These are phyloP conservation scores for Scedosporium dehoogii DNA, from an alignment of 2,329 filamentous ascomycete species.

Conservation along the genomic window DNA sequence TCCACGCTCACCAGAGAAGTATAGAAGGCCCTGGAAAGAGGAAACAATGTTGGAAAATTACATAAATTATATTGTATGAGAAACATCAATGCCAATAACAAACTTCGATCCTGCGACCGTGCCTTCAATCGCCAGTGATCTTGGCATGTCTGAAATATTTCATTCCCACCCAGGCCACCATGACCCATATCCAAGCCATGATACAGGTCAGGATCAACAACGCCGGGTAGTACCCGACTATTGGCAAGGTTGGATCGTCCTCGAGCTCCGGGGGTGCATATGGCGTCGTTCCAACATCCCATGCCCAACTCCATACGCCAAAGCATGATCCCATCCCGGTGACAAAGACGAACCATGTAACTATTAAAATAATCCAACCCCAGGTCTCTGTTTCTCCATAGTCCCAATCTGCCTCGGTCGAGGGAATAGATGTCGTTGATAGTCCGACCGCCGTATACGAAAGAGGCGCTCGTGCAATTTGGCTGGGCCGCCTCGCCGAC, in stretches of 20 bases:
- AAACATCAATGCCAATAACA: neutral
- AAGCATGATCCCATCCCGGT: slow-evolving; percentile 94
- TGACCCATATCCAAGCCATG: slow-evolving; percentile 98
- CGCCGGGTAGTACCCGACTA: slow-evolving; percentile 94
- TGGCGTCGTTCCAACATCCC: slow-evolving; percentile 94
- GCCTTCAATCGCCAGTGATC: slow-evolving; percentile 53
- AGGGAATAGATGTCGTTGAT: slow-evolving; percentile 35
- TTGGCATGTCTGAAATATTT: slow-evolving; percentile 98
- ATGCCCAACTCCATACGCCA: slow-evolving; percentile 96
- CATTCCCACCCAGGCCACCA: slow-evolving; percentile 97
- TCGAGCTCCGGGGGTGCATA: slow-evolving; percentile 93
- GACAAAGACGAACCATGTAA: slow-evolving; percentile 94
- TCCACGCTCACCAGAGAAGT: too few species aligned
- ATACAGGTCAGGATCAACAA: slow-evolving; percentile 86
- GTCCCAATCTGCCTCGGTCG: slow-evolving; percentile 59
- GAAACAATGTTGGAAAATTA: too few species aligned
- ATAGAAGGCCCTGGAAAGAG: too few species aligned
- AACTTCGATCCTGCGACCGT: neutral
- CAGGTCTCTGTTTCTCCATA: slow-evolving; percentile 95
- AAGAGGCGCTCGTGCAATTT: slow-evolving; percentile 49
- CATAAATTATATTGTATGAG: too few species aligned
- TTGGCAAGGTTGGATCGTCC: slow-evolving; percentile 87
- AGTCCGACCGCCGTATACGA: slow-evolving; percentile 45
- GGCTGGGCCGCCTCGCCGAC: slow-evolving; percentile 36
- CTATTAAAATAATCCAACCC: slow-evolving; percentile 86